phyloP scores from a whole-genome alignment of 140 eudicot genomes.

The Stevia rebaudiana region DNA sequence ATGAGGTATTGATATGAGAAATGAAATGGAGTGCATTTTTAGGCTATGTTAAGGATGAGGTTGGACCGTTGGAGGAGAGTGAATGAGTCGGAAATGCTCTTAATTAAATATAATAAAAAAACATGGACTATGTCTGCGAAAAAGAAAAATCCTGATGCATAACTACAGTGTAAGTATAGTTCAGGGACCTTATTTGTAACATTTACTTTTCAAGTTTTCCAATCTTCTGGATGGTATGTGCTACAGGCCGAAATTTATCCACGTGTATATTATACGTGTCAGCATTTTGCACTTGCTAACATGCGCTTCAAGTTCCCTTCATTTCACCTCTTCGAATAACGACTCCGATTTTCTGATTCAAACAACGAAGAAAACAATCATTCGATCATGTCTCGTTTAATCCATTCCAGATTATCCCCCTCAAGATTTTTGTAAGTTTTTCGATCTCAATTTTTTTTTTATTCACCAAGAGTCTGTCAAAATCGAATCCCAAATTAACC shows the following conservation, averaged over 20 bases:
- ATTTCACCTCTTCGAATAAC: constrained; percentile 12
- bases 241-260: constrained; percentile 24
- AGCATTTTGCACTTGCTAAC: constrained; percentile 12
- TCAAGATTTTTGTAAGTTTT: constrained; percentile 36
- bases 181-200: constrained; percentile 9
- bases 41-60: too few relatives aligned
- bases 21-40: too few relatives aligned
- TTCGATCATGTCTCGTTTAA: constrained; percentile 42
- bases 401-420: constrained; percentile 29
- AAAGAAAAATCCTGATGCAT: too few relatives aligned
- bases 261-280: constrained; percentile 30
- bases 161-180: background rate
- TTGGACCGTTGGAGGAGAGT: too few relatives aligned
- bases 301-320: constrained; percentile 18
- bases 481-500: constrained; percentile 3
- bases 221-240: background rate
- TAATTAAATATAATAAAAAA: too few relatives aligned
- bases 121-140: too few relatives aligned
- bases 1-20: too few relatives aligned
- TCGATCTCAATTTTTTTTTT: background rate
- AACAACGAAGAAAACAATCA: background rate
- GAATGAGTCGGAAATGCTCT: too few relatives aligned
- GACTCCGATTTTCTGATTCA: constrained; percentile 8
- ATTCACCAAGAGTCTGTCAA: background rate
- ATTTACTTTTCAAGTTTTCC: background rate